Base-by-base conservation (phyloP, 2,329 filamentous ascomycete species). In the Bipolaris sorokiniana region DNA sequence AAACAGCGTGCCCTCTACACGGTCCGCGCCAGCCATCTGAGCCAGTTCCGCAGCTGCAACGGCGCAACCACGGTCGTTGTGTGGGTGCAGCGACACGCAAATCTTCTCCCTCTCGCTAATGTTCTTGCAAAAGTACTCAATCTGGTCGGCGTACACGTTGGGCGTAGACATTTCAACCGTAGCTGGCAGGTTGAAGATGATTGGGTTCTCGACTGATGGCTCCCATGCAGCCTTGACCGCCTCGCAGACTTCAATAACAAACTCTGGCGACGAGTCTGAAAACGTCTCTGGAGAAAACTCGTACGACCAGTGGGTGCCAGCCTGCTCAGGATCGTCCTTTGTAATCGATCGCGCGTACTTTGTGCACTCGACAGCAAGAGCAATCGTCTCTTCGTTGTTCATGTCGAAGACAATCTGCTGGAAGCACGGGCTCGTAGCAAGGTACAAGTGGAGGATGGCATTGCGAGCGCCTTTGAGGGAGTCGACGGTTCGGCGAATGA, bases 171-270 rank as follows among this genome's bases (percentile, higher is more conserved):
- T 88, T 80, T 99, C 95, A 34, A 98, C 94, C 0, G 95, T 99
- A 1, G 95, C 94, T 0, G 95, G 94, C 49, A 99, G 84, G 80
- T 98, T 98, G 84, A 99, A 95, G 74, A 99, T 96, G 77, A 99
- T 91, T 46, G 89, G 91, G 67, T 87, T 88, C 76, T 91, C 86
- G 37, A 82, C 86, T 0, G 86, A 87, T 0, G 95, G 94, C 61
- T 84, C 92, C 95, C 95, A 99, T 0, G 93, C 95, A 5, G 83
- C 89, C 84, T 97, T 97, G 70, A 98, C 94, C 33, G 94, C 94
- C 74, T 96, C 88, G 77, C 95, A 98, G 40, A 98, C 84, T 73
- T 88, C 80, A 33, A 98, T 80, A 15, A 87, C 91, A 71, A 90
- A 98, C 38, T 96, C 92, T 11, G 91, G 88, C 54, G 88, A 85